Percentiles rank a stretch among this genome's conserved stretches.
Conservation (phyloP, 2,329 filamentous ascomycete species). For the Plenodomus lindquistii region DNA sequence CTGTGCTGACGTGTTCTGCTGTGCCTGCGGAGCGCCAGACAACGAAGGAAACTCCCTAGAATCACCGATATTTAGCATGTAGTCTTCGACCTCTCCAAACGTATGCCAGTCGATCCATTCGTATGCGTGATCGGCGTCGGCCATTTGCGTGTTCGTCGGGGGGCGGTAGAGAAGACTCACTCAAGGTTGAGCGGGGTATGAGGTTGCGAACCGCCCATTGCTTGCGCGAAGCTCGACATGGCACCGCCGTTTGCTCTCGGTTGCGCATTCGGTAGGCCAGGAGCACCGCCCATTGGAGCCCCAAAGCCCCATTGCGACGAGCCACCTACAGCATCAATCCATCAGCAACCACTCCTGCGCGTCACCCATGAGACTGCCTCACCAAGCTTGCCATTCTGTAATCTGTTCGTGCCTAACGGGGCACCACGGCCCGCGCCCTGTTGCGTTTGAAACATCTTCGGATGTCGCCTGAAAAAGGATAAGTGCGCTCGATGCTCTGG, state of each 20-base stretch:
- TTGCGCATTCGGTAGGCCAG: constrained; percentile 55
- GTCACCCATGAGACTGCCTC: constrained; percentile 15
- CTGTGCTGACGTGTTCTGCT: constrained; percentile 56
- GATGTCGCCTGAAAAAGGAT: constrained; percentile 57
- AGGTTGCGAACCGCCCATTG: constrained; percentile 57
- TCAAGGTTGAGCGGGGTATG: constrained; percentile 60
- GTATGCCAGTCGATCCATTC: background rate
- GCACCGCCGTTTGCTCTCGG: constrained; percentile 54
- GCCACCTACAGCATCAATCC: constrained; percentile 47
- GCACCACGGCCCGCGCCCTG: constrained; percentile 55
- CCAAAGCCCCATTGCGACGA: constrained; percentile 63
- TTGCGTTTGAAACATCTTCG: constrained; percentile 55
- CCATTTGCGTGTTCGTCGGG: background rate
- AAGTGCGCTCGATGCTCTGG: constrained; percentile 55
- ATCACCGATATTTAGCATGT: constrained; percentile 27
- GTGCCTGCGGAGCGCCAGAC: constrained; percentile 60
- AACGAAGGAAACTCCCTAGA: constrained; percentile 65
- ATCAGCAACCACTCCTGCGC: constrained; percentile 21
- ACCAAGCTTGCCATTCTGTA: constrained; percentile 62
- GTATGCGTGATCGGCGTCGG: background rate
- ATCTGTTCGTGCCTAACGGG: constrained; percentile 52
- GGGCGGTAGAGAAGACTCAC: constrained; percentile 55
- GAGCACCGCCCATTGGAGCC: constrained; percentile 57
- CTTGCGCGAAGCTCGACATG: constrained; percentile 61
- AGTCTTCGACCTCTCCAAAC: constrained; percentile 4